These are phyloP conservation scores for Penicillium psychrofluorescens DNA, from an alignment of 495 filamentous ascomycete species.

Conservation along the genomic window DNA sequence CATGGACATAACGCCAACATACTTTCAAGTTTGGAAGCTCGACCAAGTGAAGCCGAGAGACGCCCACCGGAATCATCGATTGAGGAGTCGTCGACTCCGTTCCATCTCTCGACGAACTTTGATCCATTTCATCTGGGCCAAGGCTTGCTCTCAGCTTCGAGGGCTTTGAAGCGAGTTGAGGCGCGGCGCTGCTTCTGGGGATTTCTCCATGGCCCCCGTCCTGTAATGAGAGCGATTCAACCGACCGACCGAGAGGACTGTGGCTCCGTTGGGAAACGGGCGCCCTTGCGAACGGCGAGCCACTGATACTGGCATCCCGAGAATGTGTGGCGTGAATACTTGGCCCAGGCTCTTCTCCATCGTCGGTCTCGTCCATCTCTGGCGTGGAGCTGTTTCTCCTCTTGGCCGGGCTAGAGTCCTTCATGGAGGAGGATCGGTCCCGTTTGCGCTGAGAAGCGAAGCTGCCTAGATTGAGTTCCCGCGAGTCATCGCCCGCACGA, in stretches of 20 bases:
- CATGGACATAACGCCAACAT: background rate
- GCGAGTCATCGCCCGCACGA: constrained; percentile 6
- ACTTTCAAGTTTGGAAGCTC: constrained; percentile 46
- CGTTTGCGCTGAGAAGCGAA: constrained; percentile 14
- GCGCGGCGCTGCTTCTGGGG: constrained; percentile 3
- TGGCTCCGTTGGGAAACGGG: constrained; percentile 18
- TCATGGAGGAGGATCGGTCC: constrained; percentile 17
- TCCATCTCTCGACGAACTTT: constrained; percentile 9
- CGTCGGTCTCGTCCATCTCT: constrained; percentile 8
- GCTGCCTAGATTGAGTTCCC: constrained; percentile 1
- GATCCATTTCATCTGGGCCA: constrained; percentile 13
- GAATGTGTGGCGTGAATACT: constrained; percentile 22
- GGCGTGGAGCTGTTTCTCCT: constrained; percentile 14
- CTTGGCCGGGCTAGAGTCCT: constrained; percentile 9
- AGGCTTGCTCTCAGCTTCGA: constrained; percentile 26
- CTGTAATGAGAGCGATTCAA: constrained; percentile 21
- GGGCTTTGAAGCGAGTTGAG: constrained; percentile 16
- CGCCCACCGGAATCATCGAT: constrained; percentile 57
- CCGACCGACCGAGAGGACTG: constrained; percentile 26
- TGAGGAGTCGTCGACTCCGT: constrained; percentile 10
- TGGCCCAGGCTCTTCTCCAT: constrained; percentile 10
- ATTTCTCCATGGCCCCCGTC: constrained; percentile 20
- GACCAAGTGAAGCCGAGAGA: constrained; percentile 63
- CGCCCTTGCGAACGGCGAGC: constrained; percentile 35
- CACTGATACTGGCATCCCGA: constrained; percentile 33